Base-by-base conservation (phyloP, 305 asterid genomes). In the Rubia peregrina region DNA sequence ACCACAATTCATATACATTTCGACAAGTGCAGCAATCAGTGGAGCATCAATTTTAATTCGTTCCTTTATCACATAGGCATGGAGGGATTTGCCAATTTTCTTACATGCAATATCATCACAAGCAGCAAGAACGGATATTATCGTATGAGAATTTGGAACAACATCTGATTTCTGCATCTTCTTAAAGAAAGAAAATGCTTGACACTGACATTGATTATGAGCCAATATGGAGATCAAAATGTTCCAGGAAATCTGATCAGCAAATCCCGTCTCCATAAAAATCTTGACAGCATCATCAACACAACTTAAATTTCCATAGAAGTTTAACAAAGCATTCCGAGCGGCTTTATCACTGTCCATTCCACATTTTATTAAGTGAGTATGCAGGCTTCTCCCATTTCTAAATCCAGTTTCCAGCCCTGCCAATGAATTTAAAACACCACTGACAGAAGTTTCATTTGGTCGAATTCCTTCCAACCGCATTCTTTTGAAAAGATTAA, bases 1-100 rank as follows among this genome's bases (percentile, higher is more conserved):
- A 12, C 74, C 63, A 64, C 84, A 80, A 61, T 74, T 74, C 79
- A 80, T 67, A 44, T 74, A 80, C 84, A 80, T 80, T 74, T 80
- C 75, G 26, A 79, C 74, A 41, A 80, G 73, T 26, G 84, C 79
- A 7, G 79, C 69, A 64, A 74, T 78, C 46, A 73, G 9, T 19
- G 73, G 33, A 44, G 61, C 68, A 17, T 73, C 62, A 44, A 73
- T n/a, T 44, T 73, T 67, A 44, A 73, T 12, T 19, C 62, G 51
- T n/a, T 69, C 12, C 69, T 59, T 73, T 59, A 73, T 46, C 69
- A 60, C 68, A 30, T 44, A 73, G 62, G 53, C 76, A 67, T 78
- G 79, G 41, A 74, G 56, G 22, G 71, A 74, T 43, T 73, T 74
- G 36, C 82, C 82, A 44, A 65, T 70, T 5, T 14, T 26, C 77